Base-by-base conservation (phyloP, 1,139 yeast genomes). In the Candida sp. region DNA sequence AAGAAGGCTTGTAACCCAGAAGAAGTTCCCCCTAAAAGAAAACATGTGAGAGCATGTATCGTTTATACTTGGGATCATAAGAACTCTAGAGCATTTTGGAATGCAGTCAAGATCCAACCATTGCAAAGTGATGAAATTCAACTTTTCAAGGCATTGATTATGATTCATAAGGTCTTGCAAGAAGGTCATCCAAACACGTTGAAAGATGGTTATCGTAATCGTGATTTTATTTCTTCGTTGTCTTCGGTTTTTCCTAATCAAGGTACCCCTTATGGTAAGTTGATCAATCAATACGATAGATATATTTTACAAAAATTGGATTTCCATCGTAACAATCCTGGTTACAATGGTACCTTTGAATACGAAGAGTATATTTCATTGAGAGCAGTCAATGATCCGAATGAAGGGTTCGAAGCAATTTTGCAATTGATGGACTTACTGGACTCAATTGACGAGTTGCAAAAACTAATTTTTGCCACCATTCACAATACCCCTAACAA, bases 21-120 rank as follows among this genome's bases (percentile, higher is more conserved):
- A 35, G 97, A 91, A 57, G 79, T 87, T 2, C 96, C 98, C 0
- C 97, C 99, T 1, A 93, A 93, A 63, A 77, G 98, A 55, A 93
- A 93, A 62, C 99, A 93, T 65, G 98, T 93, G 7, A 71, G 93
- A 56, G 91, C 96, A 2, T 89, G 97, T 68, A 90, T 90, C 49
- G 96, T 93, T 34, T 90, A 84, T 64, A 88, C 97, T 3, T 91
- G 98, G 97, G 99, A 93, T 63, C 95, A 89, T 57, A 87, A 87
- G 60, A 83, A 90, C 41, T 84, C 96, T 4, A 75, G 82, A 49
- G 88, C 90, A 4, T 89, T 91, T 58, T 89, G 96, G 96, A 84
- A 87, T 54, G 84, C 86, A 1, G 74, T 93, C 52, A 89, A 87
- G 61, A 69, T 86, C 41, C 83, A 84, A 53, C 96, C 97, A 2